A percentile compares a stretch with the other conserved stretches of the same genome.
phyloP scores from a whole-genome alignment of 495 filamentous ascomycete genomes.

The Tuber magnatum region DNA sequence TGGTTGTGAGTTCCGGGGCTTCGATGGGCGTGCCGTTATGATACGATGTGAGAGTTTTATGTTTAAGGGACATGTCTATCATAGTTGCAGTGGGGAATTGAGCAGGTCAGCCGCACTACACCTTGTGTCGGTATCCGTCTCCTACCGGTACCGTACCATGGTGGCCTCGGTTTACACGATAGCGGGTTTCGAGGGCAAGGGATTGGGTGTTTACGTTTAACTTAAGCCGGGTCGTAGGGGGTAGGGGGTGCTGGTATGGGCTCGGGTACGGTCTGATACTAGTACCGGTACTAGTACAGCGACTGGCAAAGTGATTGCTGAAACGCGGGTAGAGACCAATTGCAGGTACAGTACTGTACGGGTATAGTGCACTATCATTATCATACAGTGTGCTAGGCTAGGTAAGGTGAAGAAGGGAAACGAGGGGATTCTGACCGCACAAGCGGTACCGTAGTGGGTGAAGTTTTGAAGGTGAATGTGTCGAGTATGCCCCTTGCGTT shows the following conservation, averaged over 20 bases:
- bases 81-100: background rate
- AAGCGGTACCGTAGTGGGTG: background rate
- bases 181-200: too few relatives aligned
- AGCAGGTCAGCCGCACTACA: background rate
- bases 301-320: background rate
- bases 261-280: too few relatives aligned
- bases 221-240: background rate
- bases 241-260: background rate
- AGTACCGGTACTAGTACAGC: too few relatives aligned
- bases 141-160: too few relatives aligned
- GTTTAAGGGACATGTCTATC: background rate
- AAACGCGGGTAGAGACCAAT: background rate
- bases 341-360: background rate
- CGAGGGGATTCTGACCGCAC: background rate
- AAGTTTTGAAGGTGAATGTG: background rate
- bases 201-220: too few relatives aligned
- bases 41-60: background rate
- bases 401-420: background rate
- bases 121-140: background rate
- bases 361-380: too few relatives aligned
- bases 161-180: background rate
- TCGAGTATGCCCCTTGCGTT: background rate
- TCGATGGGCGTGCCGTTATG: too few relatives aligned
- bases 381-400: background rate
- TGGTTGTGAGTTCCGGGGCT: too few relatives aligned